Conservation (phyloP, 2,329 filamentous ascomycete species). For the Aspergillus udagawae region DNA sequence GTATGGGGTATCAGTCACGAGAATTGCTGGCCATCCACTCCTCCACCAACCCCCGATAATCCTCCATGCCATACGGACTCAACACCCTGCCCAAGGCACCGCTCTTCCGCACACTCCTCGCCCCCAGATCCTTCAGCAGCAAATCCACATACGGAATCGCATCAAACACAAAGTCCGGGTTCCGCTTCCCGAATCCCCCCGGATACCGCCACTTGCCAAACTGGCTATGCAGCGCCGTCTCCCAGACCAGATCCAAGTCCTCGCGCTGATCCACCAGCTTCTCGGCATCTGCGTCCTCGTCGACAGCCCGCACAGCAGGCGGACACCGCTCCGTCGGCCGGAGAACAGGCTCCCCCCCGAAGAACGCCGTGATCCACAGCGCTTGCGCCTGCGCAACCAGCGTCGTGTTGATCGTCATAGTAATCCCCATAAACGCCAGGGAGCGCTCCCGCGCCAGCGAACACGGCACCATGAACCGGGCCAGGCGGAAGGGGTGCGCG, state of each 20-base stretch:
- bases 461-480: conserved; percentile 46
- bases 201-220: conserved; percentile 67
- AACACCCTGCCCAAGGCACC: conserved; percentile 31
- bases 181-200: conserved; percentile 54
- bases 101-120: conserved; percentile 44
- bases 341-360: conserved; percentile 50
- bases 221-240: conserved; percentile 61
- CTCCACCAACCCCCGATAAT: conserved; percentile 40
- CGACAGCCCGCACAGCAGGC: conserved; percentile 6
- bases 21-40: conserved; percentile 30
- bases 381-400: conserved; percentile 48
- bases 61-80: conserved; percentile 35
- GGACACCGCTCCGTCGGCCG: conserved; percentile 22
- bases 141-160: conserved; percentile 68
- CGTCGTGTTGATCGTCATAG: conserved; percentile 44
- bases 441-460: conserved; percentile 39
- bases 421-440: conserved; percentile 48
- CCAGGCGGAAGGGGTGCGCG: conserved; percentile 46
- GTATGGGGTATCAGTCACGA: neutral
- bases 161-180: conserved; percentile 69
- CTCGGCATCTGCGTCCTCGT: neutral
- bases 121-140: conserved; percentile 61
- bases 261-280: conserved; percentile 5
- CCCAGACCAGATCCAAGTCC: conserved; percentile 40
- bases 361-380: conserved; percentile 64